phyloP scores from a whole-genome alignment of 306 rosid genomes.

The Vigna unguiculata region DNA sequence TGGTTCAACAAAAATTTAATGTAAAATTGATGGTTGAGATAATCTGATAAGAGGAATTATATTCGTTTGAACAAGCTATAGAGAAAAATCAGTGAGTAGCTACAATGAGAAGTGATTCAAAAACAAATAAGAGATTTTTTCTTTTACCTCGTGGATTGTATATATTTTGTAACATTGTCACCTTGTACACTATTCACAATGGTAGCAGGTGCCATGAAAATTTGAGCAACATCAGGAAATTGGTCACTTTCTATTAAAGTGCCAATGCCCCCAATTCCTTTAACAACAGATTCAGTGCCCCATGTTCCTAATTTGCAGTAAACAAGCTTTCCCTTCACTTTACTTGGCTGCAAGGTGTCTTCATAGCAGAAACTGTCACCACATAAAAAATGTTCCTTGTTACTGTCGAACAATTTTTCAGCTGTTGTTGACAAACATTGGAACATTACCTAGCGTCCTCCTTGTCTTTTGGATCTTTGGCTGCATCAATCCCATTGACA shows the following conservation, averaged over 20 bases:
- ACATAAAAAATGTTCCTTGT: conserved; percentile 22
- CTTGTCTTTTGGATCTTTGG: conserved; percentile 52
- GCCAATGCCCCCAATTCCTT: conserved; percentile 72
- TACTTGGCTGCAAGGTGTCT: conserved; percentile 58
- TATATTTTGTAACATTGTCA: conserved; percentile 51
- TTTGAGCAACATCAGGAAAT: conserved; percentile 65
- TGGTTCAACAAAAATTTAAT: conserved; percentile 43
- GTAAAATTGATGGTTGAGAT: conserved; percentile 33
- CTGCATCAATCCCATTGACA: conserved; percentile 69
- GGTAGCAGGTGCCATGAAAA: conserved; percentile 88
- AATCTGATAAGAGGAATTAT: conserved; percentile 10
- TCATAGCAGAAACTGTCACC: conserved; percentile 47
- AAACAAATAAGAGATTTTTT: conserved; percentile 9
- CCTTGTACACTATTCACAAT: conserved; percentile 60
- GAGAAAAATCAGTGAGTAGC: conserved; percentile 5
- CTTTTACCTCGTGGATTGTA: conserved; percentile 67
- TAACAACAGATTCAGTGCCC: conserved; percentile 75
- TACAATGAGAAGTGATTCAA: not conserved
- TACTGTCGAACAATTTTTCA: not conserved
- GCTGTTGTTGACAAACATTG: not conserved
- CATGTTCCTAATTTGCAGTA: conserved; percentile 56
- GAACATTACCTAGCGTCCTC: conserved; percentile 62
- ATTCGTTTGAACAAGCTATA: conserved; percentile 12
- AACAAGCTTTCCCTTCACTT: conserved; percentile 72
- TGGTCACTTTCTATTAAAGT: conserved; percentile 56